A percentile compares a stretch with the other conserved stretches of the same genome.
Conservation (phyloP, 2,329 filamentous ascomycete species). For the Colletotrichum ledebouriae region DNA sequence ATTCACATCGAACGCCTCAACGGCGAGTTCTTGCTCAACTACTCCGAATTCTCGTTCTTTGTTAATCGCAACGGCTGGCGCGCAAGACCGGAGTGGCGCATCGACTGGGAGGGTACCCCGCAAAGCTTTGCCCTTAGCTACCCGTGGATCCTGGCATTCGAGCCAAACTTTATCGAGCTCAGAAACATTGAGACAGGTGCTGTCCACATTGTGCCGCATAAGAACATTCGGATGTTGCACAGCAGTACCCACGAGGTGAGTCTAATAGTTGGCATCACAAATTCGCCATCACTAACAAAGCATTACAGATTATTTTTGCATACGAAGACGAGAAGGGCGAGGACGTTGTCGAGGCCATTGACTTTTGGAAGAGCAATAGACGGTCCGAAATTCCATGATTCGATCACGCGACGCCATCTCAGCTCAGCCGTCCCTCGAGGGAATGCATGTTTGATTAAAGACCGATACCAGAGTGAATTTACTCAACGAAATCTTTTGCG, state of each 20-base stretch:
- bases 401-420: slow-evolving; percentile 27
- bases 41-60: slow-evolving; percentile 99
- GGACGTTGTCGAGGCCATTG: slow-evolving; percentile 92
- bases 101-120: slow-evolving; percentile 96
- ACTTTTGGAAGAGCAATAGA: slow-evolving; percentile 88
- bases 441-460: slow-evolving; percentile 40
- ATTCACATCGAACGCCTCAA: slow-evolving; percentile 98
- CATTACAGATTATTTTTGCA: slow-evolving; percentile 89
- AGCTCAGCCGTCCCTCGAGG: slow-evolving; percentile 38
- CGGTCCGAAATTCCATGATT: slow-evolving; percentile 58
- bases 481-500: slow-evolving; percentile 38
- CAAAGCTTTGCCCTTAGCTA: slow-evolving; percentile 94
- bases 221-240: slow-evolving; percentile 97
- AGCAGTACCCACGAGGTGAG: slow-evolving; percentile 95
- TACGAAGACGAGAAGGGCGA: slow-evolving; percentile 96
- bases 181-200: slow-evolving; percentile 94
- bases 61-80: slow-evolving; percentile 99
- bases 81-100: slow-evolving; percentile 94
- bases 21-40: slow-evolving; percentile 97
- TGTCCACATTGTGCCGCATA: slow-evolving; percentile 95
- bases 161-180: slow-evolving; percentile 97
- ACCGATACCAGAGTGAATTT: slow-evolving; percentile 41
- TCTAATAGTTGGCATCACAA: slow-evolving; percentile 29
- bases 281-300: slow-evolving; percentile 36
- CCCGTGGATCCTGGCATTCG: slow-evolving; percentile 97